Evolutionary conservation across 192 early-diverging fungal genomes (phyloP).

Genomic region (Gonapodya prolifera): DNA sequence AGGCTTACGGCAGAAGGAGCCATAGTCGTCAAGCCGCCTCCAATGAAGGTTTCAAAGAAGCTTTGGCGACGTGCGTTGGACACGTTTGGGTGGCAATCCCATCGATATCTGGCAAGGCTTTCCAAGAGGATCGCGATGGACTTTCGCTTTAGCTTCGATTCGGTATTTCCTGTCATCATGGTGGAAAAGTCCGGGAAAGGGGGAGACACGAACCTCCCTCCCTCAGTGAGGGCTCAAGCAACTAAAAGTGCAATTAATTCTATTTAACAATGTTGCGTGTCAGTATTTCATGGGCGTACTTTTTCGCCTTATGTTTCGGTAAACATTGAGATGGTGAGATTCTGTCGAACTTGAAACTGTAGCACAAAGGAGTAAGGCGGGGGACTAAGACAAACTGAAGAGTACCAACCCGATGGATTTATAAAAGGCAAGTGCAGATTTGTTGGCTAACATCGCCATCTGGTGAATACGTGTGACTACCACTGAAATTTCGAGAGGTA

Average conservation of each 20-base stretch:
- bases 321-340: conserved; percentile 2
- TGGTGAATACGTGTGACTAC: too few species aligned
- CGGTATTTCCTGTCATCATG: too few species aligned
- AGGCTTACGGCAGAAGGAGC: too few species aligned
- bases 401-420: background rate
- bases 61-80: too few species aligned
- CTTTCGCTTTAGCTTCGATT: too few species aligned
- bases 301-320: background rate
- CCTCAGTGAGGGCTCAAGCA: too few species aligned
- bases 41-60: too few species aligned
- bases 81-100: background rate
- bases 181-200: too few species aligned
- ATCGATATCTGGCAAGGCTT: background rate
- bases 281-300: background rate
- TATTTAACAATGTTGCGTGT: background rate
- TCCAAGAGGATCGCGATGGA: background rate
- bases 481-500: too few species aligned
- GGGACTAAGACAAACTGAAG: background rate
- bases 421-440: background rate
- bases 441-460: background rate
- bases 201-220: too few species aligned
- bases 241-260: too few species aligned
- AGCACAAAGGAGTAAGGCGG: background rate
- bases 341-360: background rate
- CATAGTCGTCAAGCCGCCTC: too few species aligned